phyloP scores from a whole-genome alignment of 2,329 filamentous ascomycete species.

The Penicillium sp. region DNA sequence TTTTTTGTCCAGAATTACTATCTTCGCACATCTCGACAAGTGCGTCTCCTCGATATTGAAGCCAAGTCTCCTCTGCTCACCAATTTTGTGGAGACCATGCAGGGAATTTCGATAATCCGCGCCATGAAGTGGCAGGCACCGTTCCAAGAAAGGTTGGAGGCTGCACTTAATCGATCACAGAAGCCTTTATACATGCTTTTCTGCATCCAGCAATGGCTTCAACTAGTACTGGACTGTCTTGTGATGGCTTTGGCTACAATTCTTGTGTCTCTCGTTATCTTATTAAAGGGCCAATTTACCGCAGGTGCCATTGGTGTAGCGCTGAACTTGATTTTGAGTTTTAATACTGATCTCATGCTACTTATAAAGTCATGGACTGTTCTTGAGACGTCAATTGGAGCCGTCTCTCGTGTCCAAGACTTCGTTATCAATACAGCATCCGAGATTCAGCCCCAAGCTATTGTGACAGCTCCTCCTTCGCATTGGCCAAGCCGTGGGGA shows the following conservation, averaged over 20 bases:
- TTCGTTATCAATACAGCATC: slow-evolving; percentile 43
- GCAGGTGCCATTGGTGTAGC: slow-evolving; percentile 49
- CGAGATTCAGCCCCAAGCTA: slow-evolving; percentile 14
- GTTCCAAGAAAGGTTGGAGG: slow-evolving; percentile 39
- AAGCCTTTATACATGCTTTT: slow-evolving; percentile 48
- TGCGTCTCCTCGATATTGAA: slow-evolving; percentile 15
- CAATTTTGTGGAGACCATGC: slow-evolving; percentile 14
- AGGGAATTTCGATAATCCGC: slow-evolving; percentile 6
- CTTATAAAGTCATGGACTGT: slow-evolving; percentile 23
- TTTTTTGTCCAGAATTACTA: slow-evolving; percentile 14
- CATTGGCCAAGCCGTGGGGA: slow-evolving; percentile 24
- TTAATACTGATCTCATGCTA: slow-evolving; percentile 46
- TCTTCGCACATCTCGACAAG: slow-evolving; percentile 13
- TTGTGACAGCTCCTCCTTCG: not conserved
- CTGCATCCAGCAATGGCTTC: slow-evolving; percentile 48
- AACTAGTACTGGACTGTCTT: slow-evolving; percentile 44
- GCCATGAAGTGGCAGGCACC: slow-evolving; percentile 40
- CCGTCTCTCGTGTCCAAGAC: slow-evolving; percentile 48
- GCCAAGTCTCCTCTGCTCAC: slow-evolving; percentile 13
- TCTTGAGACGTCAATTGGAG: slow-evolving; percentile 26
- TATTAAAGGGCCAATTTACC: slow-evolving; percentile 36
- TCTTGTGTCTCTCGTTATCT: slow-evolving; percentile 46
- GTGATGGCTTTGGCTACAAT: slow-evolving; percentile 44
- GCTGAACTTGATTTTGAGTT: slow-evolving; percentile 47
- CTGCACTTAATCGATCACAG: slow-evolving; percentile 44